A percentile compares a stretch with the other conserved stretches of the same genome.
Conservation (phyloP, 2,329 filamentous ascomycete genomes). For the Hansfordia pulvinata region DNA sequence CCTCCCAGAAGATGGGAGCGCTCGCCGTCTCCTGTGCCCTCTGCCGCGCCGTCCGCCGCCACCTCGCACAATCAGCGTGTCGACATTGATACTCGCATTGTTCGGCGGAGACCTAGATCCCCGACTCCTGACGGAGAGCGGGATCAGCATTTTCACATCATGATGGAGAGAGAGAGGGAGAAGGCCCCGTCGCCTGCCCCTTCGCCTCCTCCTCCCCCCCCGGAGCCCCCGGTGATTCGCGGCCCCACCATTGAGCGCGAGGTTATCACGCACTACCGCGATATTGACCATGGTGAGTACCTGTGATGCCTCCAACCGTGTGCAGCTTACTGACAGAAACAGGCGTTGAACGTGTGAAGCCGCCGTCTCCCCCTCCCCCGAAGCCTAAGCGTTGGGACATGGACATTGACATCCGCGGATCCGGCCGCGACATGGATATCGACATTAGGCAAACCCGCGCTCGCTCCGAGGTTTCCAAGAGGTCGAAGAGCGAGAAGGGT, state of each 20-base stretch:
- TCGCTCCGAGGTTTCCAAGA: no score
- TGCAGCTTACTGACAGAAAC: constrained; percentile 5
- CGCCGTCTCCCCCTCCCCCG: constrained; percentile 31
- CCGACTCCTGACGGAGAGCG: constrained; percentile 29
- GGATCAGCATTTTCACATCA: constrained; percentile 25
- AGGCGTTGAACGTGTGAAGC: constrained; percentile 31
- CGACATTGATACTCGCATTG: constrained; percentile 13
- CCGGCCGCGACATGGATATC: constrained; percentile 40
- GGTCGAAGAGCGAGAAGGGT: no score
- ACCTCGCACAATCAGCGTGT: constrained; percentile 5
- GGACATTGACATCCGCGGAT: constrained; percentile 48
- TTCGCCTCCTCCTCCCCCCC: constrained; percentile 39
- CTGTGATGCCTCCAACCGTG: constrained; percentile 4
- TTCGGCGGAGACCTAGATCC: constrained; percentile 15
- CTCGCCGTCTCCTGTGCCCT: constrained; percentile 18
- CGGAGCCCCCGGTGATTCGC: constrained; percentile 53
- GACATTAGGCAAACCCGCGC: constrained; percentile 30
- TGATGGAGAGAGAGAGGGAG: constrained; percentile 27
- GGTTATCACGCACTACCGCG: constrained; percentile 76
- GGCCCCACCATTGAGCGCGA: constrained; percentile 77
- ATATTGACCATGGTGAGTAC: constrained; percentile 70
- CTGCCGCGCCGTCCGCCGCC: constrained; percentile 4
- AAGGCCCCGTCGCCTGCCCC: constrained; percentile 29
- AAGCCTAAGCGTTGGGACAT: constrained; percentile 45
- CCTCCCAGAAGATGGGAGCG: constrained; percentile 23